Evolutionary conservation across 371 early-diverging fungal species (phyloP), one percentile per base, ranked within the genome.

Genomic region (Mucor mucedo): DNA sequence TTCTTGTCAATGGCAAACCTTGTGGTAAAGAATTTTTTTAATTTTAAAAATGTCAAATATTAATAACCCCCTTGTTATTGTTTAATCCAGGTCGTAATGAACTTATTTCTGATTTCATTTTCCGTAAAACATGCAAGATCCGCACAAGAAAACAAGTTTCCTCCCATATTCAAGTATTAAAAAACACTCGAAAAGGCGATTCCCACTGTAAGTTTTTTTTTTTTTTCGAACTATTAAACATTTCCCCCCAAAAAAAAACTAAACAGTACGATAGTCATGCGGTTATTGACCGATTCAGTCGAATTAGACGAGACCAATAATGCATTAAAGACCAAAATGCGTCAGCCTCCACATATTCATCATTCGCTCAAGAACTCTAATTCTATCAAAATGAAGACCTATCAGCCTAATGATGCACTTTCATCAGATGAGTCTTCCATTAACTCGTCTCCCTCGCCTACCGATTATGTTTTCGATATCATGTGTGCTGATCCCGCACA

Each of bases 121-220:
- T 77, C 50, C 85, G 84, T 59, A 84, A 86, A 52, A 91, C 91
- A 1, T 70, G 76, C 49, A 86, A 86, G 45, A 76, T 80, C 32
- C 80, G 92, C 8, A 85, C 91, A 35, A 80, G 90, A 52, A 92
- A 92, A 70, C 92, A 92, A 70, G 91, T 92, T 2, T 91, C 91
- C 1, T 91, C 91, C 5, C 92, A 92, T 60, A 88, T 92, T 47
- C 92, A 92, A 70, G 92, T 92, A 14, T 76, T 90, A 66, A 89
- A 88, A 59, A 89, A 92, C 59, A 88, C 88, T 0, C 79, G 89
- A 66, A 89, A 88, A 69, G 79, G 82, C 29, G 87, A 87, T 33
- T 60, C 70, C 14, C 71, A 77, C 10, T 81, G 82, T 75, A 71
- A 69, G 60, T 29, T 6, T n/a, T 42, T 30, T 52, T 33, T 29